These are phyloP conservation scores for Lolium rigidum DNA, from an alignment of 176 grass and related monocot genomes.

Conservation along the genomic window DNA sequence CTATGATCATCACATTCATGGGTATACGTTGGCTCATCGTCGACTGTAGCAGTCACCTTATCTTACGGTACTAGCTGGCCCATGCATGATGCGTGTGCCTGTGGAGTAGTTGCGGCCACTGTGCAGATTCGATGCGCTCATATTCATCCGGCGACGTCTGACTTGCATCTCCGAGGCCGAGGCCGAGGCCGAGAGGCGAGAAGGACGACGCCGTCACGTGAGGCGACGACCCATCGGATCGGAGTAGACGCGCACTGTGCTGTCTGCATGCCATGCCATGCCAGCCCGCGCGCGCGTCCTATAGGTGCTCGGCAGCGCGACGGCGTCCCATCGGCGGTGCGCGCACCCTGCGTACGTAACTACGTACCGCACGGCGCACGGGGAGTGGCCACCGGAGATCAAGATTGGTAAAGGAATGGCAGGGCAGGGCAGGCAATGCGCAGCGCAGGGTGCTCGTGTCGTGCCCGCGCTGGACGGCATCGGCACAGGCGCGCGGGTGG, in stretches of 20 bases:
- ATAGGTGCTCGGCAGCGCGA: slow-evolving; percentile 1
- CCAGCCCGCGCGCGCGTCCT: neutral
- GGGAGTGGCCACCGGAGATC: slow-evolving; percentile 7
- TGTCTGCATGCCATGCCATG: neutral
- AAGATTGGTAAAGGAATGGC: neutral
- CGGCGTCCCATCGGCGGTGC: neutral
- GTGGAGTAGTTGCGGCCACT: neutral
- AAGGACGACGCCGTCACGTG: slow-evolving; percentile 37
- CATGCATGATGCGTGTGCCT: neutral
- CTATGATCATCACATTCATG: too few relatives aligned
- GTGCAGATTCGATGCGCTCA: neutral
- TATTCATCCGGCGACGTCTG: neutral
- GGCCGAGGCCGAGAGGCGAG: neutral
- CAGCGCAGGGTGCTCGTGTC: neutral
- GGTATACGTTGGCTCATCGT: neutral
- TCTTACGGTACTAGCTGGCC: too few relatives aligned
- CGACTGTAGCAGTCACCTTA: neutral
- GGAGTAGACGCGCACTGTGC: slow-evolving; percentile 21
- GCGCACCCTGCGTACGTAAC: neutral
- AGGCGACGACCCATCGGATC: slow-evolving; percentile 25
- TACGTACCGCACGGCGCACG: slow-evolving; percentile 5
- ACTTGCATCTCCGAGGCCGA: neutral
- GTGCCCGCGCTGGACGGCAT: neutral
- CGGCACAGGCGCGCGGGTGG: neutral
- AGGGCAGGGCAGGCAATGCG: neutral